Conservation (phyloP, 768 basidiomycete species). For the Psilocybe tampanensis region DNA sequence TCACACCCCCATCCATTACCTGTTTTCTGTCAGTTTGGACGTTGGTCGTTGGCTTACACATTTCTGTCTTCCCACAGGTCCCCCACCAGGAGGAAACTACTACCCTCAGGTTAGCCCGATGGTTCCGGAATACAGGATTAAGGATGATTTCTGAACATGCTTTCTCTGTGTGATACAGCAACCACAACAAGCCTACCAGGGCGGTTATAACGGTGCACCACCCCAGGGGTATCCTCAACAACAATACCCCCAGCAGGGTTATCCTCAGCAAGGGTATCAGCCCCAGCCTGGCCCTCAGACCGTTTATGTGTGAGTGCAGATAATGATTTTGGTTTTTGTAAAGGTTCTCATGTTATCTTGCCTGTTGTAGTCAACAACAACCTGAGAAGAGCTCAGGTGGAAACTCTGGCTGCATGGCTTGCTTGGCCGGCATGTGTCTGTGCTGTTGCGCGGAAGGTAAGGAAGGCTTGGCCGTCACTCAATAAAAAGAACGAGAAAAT, state of each 20-base stretch:
- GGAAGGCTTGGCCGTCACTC: too few species aligned
- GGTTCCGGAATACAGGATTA: neutral
- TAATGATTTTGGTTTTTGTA: constrained; percentile 1
- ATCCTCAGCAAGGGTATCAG: constrained; percentile 47
- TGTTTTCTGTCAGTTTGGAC: neutral
- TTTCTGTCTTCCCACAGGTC: constrained; percentile 34
- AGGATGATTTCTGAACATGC: constrained; percentile 2
- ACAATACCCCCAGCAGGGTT: constrained; percentile 43
- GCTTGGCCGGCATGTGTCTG: constrained; percentile 61
- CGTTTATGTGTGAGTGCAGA: constrained; percentile 74
- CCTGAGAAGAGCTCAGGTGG: constrained; percentile 45
- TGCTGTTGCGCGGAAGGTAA: constrained; percentile 79
- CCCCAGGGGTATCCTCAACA: constrained; percentile 39
- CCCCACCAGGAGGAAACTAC: constrained; percentile 65
- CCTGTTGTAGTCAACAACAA: constrained; percentile 47
- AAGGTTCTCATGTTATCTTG: neutral
- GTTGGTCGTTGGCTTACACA: neutral
- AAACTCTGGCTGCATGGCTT: constrained; percentile 57
- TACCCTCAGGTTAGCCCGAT: constrained; percentile 51
- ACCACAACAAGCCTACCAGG: constrained; percentile 71
- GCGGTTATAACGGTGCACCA: constrained; percentile 41
- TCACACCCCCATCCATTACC: neutral
- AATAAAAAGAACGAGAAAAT: too few species aligned
- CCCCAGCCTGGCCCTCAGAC: constrained; percentile 65
- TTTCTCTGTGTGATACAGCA: constrained; percentile 40